phyloP scores from a whole-genome alignment of 2,329 filamentous ascomycete species.

The Dactylellina leptospora region DNA sequence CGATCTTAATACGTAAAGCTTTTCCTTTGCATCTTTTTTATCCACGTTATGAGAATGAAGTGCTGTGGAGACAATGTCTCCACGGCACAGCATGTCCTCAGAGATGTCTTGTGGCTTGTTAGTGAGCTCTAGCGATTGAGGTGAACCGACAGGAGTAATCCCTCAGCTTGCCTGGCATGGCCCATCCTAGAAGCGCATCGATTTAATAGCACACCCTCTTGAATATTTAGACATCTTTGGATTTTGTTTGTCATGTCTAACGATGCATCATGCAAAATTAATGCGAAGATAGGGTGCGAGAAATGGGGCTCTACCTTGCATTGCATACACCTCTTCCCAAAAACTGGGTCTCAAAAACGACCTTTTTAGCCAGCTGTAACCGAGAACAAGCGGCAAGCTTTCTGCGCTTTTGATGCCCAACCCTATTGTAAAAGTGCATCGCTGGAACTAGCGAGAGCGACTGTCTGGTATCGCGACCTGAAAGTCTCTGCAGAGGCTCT shows the following conservation, averaged over 20 bases:
- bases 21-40: slow-evolving; percentile 4
- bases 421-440: no score
- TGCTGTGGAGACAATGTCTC: slow-evolving; percentile 2
- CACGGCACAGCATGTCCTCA: background rate
- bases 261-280: slow-evolving; percentile 38
- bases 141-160: slow-evolving; percentile 35
- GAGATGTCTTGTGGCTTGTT: slow-evolving; percentile 35
- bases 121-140: slow-evolving; percentile 30
- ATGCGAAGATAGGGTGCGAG: slow-evolving; percentile 13
- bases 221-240: background rate
- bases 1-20: slow-evolving; percentile 16
- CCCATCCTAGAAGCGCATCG: slow-evolving; percentile 23
- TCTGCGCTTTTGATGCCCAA: slow-evolving; percentile 12
- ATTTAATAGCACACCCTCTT: slow-evolving; percentile 50
- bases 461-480: no score
- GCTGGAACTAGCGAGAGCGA: no score
- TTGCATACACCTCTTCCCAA: slow-evolving; percentile 13
- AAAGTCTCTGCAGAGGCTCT: no score
- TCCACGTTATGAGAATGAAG: slow-evolving; percentile 6
- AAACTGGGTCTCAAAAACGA: no score
- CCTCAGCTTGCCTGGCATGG: slow-evolving; percentile 37
- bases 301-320: slow-evolving; percentile 38
- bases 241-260: slow-evolving; percentile 24
- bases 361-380: slow-evolving; percentile 50
- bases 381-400: slow-evolving; percentile 38